Conservation (phyloP, 352 stramenopile genomes). For the Saprolegnia diclina region DNA sequence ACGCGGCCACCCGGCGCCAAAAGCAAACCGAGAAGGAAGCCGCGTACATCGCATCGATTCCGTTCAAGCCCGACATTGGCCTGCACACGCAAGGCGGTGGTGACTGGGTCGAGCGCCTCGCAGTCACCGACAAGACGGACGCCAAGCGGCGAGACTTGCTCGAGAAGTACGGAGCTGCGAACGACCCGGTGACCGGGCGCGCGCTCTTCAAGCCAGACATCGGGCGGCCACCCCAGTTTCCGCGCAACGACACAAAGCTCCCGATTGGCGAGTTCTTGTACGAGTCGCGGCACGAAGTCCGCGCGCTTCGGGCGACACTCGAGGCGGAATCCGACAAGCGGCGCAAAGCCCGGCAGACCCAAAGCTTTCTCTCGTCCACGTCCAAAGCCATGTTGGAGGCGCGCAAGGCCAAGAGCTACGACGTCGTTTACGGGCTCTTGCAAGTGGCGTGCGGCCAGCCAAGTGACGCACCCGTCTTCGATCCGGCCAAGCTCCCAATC, state of each 20-base stretch:
- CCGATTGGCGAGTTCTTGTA: constrained; percentile 75
- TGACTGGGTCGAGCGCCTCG: constrained; percentile 57
- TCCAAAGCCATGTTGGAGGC: constrained; percentile 49
- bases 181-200: constrained; percentile 53
- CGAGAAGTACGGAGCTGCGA: constrained; percentile 56
- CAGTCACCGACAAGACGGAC: constrained; percentile 59
- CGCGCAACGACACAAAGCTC: constrained; percentile 58
- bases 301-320: constrained; percentile 44
- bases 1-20: constrained; percentile 46
- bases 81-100: constrained; percentile 45
- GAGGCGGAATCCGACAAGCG: constrained; percentile 43
- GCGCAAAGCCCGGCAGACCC: constrained; percentile 36
- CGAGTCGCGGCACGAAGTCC: constrained; percentile 53
- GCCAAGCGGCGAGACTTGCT: constrained; percentile 46
- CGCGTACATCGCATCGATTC: constrained; percentile 54
- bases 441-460: background rate
- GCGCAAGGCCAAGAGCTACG: constrained; percentile 56
- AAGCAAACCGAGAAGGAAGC: constrained; percentile 43
- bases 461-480: constrained; percentile 26
- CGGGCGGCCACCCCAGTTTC: constrained; percentile 54
- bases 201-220: constrained; percentile 65
- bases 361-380: constrained; percentile 52
- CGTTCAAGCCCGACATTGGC: constrained; percentile 76
- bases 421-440: constrained; percentile 40
- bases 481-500: constrained; percentile 38